These are phyloP conservation scores for Camellia japonica DNA, from an alignment of 148 eudicot species.

Conservation along the genomic window DNA sequence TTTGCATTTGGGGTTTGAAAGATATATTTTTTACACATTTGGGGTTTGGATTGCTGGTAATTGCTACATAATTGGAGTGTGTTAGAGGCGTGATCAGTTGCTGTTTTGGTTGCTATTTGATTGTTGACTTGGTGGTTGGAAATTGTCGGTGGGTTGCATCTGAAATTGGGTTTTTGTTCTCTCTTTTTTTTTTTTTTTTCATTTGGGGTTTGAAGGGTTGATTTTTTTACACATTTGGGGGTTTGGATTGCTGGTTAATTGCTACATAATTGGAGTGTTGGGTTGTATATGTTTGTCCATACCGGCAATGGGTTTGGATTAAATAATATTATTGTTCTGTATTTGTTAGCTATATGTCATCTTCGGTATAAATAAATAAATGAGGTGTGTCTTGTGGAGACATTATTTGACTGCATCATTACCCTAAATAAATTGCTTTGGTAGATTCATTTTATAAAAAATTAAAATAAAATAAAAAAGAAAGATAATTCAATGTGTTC, in stretches of 20 bases:
- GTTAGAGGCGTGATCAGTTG: not conserved
- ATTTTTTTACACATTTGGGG: not conserved
- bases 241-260: not conserved
- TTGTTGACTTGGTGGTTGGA: not conserved
- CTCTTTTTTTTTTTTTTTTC: not conserved
- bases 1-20: not conserved
- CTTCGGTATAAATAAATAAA: no score
- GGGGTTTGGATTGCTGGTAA: not conserved
- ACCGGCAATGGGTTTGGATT: no score
- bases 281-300: not conserved
- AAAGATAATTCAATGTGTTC: no score
- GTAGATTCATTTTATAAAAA: no score
- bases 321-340: no score
- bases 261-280: not conserved
- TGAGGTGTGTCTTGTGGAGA: no score
- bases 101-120: not conserved
- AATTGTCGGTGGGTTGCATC: not conserved
- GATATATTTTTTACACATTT: not conserved
- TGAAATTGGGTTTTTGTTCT: not conserved
- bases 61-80: no score
- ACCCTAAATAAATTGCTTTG: no score
- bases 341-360: no score
- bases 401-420: no score
- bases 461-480: no score
- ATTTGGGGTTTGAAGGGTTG: not conserved